Percentiles rank a stretch among this genome's conserved stretches.
phyloP scores from a whole-genome alignment of 371 early-diverging fungal species.

The Nematocida ironsii region DNA sequence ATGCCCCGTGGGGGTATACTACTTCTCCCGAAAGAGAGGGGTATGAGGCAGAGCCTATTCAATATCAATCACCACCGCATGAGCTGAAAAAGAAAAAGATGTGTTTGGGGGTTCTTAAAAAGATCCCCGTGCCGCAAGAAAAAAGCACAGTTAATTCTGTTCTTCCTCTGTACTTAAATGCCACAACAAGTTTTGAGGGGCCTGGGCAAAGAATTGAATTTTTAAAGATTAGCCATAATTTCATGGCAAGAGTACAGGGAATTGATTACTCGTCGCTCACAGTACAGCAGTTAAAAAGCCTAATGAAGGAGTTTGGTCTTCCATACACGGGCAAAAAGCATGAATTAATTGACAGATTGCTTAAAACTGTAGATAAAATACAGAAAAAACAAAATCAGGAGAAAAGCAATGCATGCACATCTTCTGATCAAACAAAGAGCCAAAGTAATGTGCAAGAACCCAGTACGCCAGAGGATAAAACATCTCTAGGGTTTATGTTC shows the following conservation, averaged over 20 bases:
- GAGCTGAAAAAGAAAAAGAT: constrained; percentile 56
- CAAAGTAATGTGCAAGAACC: neutral
- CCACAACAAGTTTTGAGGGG: constrained; percentile 50
- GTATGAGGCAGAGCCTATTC: constrained; percentile 61
- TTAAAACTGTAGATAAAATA: constrained; percentile 4
- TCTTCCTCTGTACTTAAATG: constrained; percentile 66
- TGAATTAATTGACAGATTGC: constrained; percentile 8
- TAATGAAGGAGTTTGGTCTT: constrained; percentile 70
- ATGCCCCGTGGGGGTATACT: constrained; percentile 62
- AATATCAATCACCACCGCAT: constrained; percentile 50
- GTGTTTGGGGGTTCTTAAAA: constrained; percentile 60
- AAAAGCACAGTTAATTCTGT: constrained; percentile 60
- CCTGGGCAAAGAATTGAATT: constrained; percentile 58
- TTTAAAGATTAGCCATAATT: constrained; percentile 54
- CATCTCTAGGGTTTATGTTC: constrained; percentile 30
- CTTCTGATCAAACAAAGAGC: neutral
- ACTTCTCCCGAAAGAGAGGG: constrained; percentile 18
- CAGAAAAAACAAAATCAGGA: constrained; percentile 28
- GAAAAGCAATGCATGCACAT: constrained; percentile 3
- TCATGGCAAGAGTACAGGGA: constrained; percentile 52
- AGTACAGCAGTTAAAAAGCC: constrained; percentile 67
- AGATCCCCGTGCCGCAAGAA: constrained; percentile 20
- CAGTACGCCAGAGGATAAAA: constrained; percentile 1
- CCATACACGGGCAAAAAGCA: constrained; percentile 65
- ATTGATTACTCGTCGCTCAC: constrained; percentile 65